Evolutionary conservation across 257 asterid genomes (phyloP), one percentile per base, ranked within the genome.

Genomic region (Nicotiana tabacum): DNA sequence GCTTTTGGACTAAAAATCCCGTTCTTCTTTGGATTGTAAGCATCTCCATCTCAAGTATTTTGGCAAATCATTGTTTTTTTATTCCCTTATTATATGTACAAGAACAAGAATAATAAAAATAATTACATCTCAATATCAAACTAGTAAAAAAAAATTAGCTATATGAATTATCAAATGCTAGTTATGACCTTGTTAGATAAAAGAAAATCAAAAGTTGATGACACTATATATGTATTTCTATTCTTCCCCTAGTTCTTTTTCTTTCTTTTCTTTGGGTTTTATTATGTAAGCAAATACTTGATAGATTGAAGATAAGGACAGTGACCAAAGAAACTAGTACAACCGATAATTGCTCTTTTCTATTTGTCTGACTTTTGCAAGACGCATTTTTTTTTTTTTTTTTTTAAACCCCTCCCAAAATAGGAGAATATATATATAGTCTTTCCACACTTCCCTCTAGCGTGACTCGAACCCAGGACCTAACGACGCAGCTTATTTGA

Each of bases 21-120:
- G 16, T 91, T 77, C 88, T 93, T 9, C 83, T 96, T 39, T 96
- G 99, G 99, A 91, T 90, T 81, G 99, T 96, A 89, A 86, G 98
- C 61, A 53, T 66, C 77, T 43, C 66, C 0, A 12, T 13, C 43
- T 48, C 61, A 39, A 53, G 0, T 15, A 3, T 53, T 13, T 53
- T 15, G 15, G 58, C 2, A 53, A 10, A 53, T 12, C 11, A 43
- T 43, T 43, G 27, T 24, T 8, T 43, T 43, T 0, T 43, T 8
- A 43, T 43, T 43, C 51, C 12, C 51, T 0, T 43, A 43, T 43
- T 2, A 43, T 8, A 39, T 39, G 9, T 1, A 39, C 9, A 39
- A 39, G 46, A 39, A 39, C 46, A 39, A 32, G 2, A 39, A 39
- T 39, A 1, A 6, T 6, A 39, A 39, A 39, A 9, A 11, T 48